Base-by-base conservation (phyloP, 306 rosid genomes). In the Ormosia emarginata region DNA sequence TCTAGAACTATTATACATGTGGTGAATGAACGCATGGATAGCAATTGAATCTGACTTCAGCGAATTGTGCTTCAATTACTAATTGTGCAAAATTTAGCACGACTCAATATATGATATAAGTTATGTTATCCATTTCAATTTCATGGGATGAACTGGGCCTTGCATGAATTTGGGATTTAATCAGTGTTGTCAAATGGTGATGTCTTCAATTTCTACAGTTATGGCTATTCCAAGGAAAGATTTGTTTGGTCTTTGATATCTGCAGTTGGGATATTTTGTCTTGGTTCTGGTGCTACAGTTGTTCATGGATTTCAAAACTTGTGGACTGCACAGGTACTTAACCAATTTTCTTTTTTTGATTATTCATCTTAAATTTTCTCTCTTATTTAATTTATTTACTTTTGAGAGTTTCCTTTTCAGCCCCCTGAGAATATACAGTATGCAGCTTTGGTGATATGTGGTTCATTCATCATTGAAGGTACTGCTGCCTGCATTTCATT, bases 231-330 rank as follows among this genome's bases (percentile, higher is more conserved):
- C 75, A 96, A 94, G 89, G 99, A 96, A 88, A 92, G 99, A 87
- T 96, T 96, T 88, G 98, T 96, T 71, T 96, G 99, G 98, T 96
- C 99, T 59, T 92, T 96, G 90, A 96, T 93, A 88, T 96, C 98
- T 62, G 99, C 98, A 79, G 97, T 93, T 68, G 98, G 98, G 66
- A 96, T 96, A 86, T 93, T 93, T 86, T 96, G 99, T 88, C 92
- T 96, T 86, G 99, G 99, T 88, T 91, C 99, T 50, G 98, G 97
- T 46, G 98, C 98, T 53, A 93, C 98, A 18, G 97, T 96, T 71
- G 97, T 93, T 85, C 75, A 88, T 88, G 99, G 99, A 83, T 13
- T 95, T 84, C 99, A 95, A 81, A 92, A 95, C 90, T 92, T 95
- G 86, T 92, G 99, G 99, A 86, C 85, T 75, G 86, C 98, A 67